Conservation (phyloP, 2,329 filamentous ascomycete genomes). For the Colletotrichum destructivum region DNA sequence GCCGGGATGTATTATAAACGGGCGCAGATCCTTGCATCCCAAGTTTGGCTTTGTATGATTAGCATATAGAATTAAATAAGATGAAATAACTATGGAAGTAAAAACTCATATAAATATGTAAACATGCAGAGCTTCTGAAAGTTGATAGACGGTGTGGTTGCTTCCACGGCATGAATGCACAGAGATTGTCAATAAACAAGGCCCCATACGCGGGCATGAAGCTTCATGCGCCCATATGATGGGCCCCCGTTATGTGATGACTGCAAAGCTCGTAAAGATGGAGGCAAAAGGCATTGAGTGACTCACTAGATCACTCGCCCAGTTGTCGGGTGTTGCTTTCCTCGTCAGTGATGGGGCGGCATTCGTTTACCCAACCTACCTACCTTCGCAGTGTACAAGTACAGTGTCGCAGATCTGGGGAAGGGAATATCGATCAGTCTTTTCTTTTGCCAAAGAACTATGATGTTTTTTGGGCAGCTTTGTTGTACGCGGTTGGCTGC, state of each 20-base stretch:
- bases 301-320: slow-evolving; percentile 2
- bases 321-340: not conserved
- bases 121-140: not conserved
- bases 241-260: not conserved
- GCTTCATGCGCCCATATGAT: slow-evolving; percentile 6
- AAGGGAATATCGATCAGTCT: too few relatives aligned
- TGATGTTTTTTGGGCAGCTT: too few relatives aligned
- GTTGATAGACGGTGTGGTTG: not conserved
- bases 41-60: not conserved
- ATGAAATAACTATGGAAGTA: too few relatives aligned
- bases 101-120: not conserved
- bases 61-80: not conserved
- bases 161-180: not conserved
- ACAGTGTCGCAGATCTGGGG: too few relatives aligned
- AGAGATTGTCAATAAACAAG: slow-evolving; percentile 6
- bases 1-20: not conserved
- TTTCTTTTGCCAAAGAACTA: too few relatives aligned
- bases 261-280: not conserved
- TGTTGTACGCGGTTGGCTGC: too few relatives aligned
- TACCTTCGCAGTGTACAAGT: too few relatives aligned
- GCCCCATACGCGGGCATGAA: not conserved
- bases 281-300: not conserved
- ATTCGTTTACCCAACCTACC: not conserved
- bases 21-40: not conserved
- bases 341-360: not conserved